Percentiles rank a stretch among this genome's conserved stretches.
These are phyloP conservation scores for Mycena leptocephala DNA, from an alignment of 768 basidiomycete genomes.

Conservation along the genomic window DNA sequence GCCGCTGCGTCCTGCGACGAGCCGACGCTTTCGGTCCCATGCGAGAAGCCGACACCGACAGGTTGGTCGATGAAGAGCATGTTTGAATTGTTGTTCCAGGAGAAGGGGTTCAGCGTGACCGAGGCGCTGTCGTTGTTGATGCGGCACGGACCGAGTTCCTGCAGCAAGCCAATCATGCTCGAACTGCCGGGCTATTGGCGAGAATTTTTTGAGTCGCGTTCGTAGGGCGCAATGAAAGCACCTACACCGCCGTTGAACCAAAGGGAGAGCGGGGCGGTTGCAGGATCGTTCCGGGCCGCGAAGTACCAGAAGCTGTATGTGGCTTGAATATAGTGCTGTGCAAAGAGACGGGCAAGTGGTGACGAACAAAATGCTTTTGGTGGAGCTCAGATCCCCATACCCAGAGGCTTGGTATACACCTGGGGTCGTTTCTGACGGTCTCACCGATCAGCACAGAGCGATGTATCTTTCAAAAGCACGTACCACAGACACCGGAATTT, in stretches of 20 bases:
- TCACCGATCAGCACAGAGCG: neutral
- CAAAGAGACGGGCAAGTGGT: neutral
- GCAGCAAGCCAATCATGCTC: constrained; percentile 76
- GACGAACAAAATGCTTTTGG: constrained; percentile 71
- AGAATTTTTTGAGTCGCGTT: neutral
- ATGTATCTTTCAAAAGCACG: constrained; percentile 11
- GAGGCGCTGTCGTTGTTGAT: constrained; percentile 69
- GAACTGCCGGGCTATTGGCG: constrained; percentile 65
- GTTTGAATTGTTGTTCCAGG: constrained; percentile 74
- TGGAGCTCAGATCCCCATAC: constrained; percentile 72
- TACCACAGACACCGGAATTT: constrained; percentile 77
- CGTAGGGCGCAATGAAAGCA: constrained; percentile 30
- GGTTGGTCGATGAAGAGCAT: constrained; percentile 78
- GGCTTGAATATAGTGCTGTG: neutral
- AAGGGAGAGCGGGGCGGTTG: constrained; percentile 73
- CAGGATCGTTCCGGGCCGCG: constrained; percentile 72
- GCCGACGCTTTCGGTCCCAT: constrained; percentile 64
- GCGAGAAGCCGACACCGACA: constrained; percentile 75
- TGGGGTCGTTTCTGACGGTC: constrained; percentile 66
- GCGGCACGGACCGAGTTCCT: constrained; percentile 84
- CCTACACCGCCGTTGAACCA: constrained; percentile 79
- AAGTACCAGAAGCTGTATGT: no score
- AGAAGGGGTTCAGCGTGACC: constrained; percentile 67
- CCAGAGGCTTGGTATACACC: constrained; percentile 77
- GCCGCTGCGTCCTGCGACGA: constrained; percentile 69